Percentiles rank a stretch among this genome's conserved stretches.
These are phyloP conservation scores for Saururus chinensis DNA, from an alignment of 164 flowering plant genomes.

Conservation along the genomic window DNA sequence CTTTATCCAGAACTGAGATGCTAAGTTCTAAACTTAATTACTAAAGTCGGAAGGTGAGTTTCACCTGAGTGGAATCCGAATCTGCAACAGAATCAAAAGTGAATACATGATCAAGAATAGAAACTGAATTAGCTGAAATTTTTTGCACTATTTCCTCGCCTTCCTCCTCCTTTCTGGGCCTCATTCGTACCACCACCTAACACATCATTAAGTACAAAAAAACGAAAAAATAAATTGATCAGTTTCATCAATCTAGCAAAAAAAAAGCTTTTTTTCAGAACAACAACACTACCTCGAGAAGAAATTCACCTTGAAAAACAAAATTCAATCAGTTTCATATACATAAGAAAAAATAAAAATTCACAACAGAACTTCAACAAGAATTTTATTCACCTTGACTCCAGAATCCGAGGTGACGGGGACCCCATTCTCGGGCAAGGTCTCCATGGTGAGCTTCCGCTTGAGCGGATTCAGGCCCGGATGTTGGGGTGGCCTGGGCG, in stretches of 20 bases:
- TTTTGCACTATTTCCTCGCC: constrained; percentile 59
- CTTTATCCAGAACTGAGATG: too few species aligned
- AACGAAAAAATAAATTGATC: too few species aligned
- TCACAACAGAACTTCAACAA: too few species aligned
- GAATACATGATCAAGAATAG: constrained; percentile 62
- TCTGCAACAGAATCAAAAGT: constrained; percentile 89
- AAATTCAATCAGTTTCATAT: not conserved
- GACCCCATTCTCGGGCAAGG: constrained; percentile 28
- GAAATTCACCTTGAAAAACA: too few species aligned
- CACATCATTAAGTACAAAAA: not conserved
- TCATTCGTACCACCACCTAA: constrained; percentile 79
- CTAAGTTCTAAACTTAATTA: too few species aligned
- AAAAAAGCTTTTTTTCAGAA: too few species aligned
- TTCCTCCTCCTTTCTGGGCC: constrained; percentile 79
- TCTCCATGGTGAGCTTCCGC: constrained; percentile 53
- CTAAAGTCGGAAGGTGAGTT: too few species aligned
- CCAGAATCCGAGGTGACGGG: constrained; percentile 47
- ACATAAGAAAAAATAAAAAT: too few species aligned
- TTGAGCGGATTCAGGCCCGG: constrained; percentile 52
- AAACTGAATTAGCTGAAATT: constrained; percentile 46
- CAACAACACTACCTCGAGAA: not conserved
- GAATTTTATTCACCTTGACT: too few species aligned
- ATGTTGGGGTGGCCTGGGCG: constrained; percentile 46
- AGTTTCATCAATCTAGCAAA: too few species aligned
- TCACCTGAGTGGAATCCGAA: constrained; percentile 63